Percentiles rank a stretch among this genome's conserved stretches.
phyloP scores from a whole-genome alignment of 805 yeast species.

The Saturnispora halmiae region DNA sequence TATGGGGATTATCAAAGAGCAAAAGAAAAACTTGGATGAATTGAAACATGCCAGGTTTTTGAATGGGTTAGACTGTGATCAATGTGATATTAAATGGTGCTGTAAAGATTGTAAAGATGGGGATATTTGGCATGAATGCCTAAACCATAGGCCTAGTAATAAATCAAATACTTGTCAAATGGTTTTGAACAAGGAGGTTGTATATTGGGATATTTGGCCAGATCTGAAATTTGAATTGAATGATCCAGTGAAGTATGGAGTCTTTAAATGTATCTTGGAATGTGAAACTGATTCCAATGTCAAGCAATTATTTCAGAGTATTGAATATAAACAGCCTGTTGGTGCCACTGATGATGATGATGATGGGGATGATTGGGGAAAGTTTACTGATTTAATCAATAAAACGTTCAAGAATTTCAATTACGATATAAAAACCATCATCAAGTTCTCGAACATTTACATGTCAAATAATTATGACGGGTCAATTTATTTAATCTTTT shows the following conservation, averaged over 20 bases:
- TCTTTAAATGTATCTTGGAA: slow-evolving; percentile 17
- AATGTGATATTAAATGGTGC: slow-evolving; percentile 26
- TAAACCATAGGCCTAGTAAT: slow-evolving; percentile 26
- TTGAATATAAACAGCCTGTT: too few species aligned
- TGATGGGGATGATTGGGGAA: slow-evolving; percentile 11
- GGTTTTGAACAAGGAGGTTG: slow-evolving; percentile 10
- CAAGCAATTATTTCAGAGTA: slow-evolving; percentile 14
- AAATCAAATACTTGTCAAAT: slow-evolving; percentile 22
- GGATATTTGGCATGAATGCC: slow-evolving; percentile 21
- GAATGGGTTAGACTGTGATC: slow-evolving; percentile 26
- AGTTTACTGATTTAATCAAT: slow-evolving; percentile 13
- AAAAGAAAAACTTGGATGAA: slow-evolving; percentile 12
- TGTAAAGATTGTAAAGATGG: slow-evolving; percentile 22
- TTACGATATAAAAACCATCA: slow-evolving; percentile 15
- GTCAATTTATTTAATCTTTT: slow-evolving; percentile 22
- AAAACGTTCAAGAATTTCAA: slow-evolving; percentile 20
- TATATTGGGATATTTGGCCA: slow-evolving; percentile 22
- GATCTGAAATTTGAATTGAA: slow-evolving; percentile 14
- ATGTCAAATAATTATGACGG: slow-evolving; percentile 22
- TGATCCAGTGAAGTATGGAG: slow-evolving; percentile 13
- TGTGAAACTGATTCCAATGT: slow-evolving; percentile 18
- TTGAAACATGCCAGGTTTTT: slow-evolving; percentile 23
- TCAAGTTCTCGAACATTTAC: slow-evolving; percentile 19
- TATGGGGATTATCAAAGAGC: slow-evolving; percentile 23
- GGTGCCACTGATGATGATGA: slow-evolving; percentile 13